Conservation (phyloP, 192 early-diverging fungal genomes). For the Rhizophlyctis rosea region DNA sequence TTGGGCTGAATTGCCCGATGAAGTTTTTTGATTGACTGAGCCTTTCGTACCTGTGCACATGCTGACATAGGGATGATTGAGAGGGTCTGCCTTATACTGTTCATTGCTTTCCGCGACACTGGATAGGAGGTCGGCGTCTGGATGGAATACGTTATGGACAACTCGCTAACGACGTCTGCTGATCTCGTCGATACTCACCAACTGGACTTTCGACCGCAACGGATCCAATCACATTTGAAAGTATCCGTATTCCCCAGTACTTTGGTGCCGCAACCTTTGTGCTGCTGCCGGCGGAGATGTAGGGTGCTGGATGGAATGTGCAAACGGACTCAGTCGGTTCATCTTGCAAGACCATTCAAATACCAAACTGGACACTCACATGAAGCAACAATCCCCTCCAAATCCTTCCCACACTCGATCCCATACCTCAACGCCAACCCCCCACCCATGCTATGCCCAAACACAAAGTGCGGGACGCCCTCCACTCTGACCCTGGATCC, state of each 20-base stretch:
- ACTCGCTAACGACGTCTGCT: neutral
- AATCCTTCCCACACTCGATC: conserved; percentile 13
- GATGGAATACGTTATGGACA: neutral
- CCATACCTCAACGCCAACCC: conserved; percentile 24
- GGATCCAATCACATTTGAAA: conserved; percentile 41
- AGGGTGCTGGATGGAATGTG: conserved; percentile 28
- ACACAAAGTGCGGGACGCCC: conserved; percentile 49
- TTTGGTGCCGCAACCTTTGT: conserved; percentile 10
- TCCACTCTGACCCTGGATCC: conserved; percentile 24
- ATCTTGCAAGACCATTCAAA: neutral
- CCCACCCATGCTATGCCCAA: conserved; percentile 46
- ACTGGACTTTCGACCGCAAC: conserved; percentile 40
- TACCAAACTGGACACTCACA: conserved; percentile 26
- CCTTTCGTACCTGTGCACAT: conserved; percentile 17
- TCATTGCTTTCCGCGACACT: conserved; percentile 40
- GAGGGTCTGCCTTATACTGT: conserved; percentile 54
- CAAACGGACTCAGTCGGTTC: conserved; percentile 8
- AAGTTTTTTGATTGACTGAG: neutral
- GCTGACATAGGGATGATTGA: conserved; percentile 49
- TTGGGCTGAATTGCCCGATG: conserved; percentile 5
- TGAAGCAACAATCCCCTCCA: conserved; percentile 55
- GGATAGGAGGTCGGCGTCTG: conserved; percentile 38
- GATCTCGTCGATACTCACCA: neutral
- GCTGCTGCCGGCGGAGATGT: conserved; percentile 19
- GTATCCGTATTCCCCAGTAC: conserved; percentile 32